Base-by-base conservation (phyloP, 495 filamentous ascomycete genomes). In the Staphylotrichum tortipilum region DNA sequence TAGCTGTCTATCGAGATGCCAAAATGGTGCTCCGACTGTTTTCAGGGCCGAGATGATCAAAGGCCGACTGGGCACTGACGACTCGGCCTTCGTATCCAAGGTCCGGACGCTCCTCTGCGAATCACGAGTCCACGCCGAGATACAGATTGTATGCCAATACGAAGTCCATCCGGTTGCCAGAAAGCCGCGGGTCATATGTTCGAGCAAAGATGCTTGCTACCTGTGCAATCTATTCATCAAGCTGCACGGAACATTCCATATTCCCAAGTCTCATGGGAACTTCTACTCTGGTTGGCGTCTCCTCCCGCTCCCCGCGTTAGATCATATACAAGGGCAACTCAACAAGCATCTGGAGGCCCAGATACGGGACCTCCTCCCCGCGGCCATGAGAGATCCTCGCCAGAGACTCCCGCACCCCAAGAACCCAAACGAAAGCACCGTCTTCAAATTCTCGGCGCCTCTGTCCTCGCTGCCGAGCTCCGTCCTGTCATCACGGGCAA, bases 141-240 rank as follows among this genome's bases (percentile, higher is more conserved):
- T 78, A 9, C 73, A 76, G 44, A 63, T 78, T 29, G 50, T 75
- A 12, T 67, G 64, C 21, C 60, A 72, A 53, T 73, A 62, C 50
- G 63, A 73, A 42, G 54, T 63, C 1, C 17, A 60, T 6, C 50
- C 60, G 1, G 17, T 37, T 7, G 21, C 44, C 3, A 50, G 46
- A 5, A 55, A 47, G 15, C 73, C 73, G 22, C 68, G 72, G 37
- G 68, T 77, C 23, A 68, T 78, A 22, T 67, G 65, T 48, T 73
- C 72, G 7, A 73, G 64, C 60, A 78, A 77, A 44, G 64, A 70
- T 29, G 71, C 73, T 5, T 77, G 73, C 51, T 78, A 70, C 57
- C 66, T 76, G 0, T 77, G 72, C 50, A 70, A 74, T 37, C 47
- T 63, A 15, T 69, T 76, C 42, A 59, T 77, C 7, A 48, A 54